Base-by-base conservation (phyloP, 176 grass and related monocot genomes). In the Eragrostis curvula region DNA sequence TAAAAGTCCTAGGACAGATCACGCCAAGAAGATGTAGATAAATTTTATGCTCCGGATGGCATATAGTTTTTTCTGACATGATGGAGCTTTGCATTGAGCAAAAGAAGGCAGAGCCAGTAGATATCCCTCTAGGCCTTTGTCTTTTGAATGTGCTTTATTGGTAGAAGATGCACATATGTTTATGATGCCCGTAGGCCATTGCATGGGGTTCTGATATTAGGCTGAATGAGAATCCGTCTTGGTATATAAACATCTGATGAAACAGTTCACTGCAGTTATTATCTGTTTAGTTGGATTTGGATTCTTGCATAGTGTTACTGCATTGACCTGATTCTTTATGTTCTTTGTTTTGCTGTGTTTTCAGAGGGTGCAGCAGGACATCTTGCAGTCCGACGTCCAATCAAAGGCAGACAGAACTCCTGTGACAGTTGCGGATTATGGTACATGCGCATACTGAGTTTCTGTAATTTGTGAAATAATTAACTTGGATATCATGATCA, bases 381-480 rank as follows among this genome's bases (percentile, higher is more conserved):
- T 98, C 39, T 80, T 80, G 85, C 89, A 95, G 63, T 95, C 92
- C 12, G 90, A 91, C 79, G 57, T 95, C 59, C 96, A 98, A 71
- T 91, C 96, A 5, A 98, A 98, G 79, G 66, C 87, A 1, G 92
- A 95, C 77, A 93, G 79, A 79, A 98, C 82, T 68, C 96, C 96
- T 45, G 96, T 98, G 6, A 98, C 96, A 42, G 89, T 98, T 10
- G 92, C 92, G 6, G 96, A 98, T 86, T 98, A 98, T 82, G 96
- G 96, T 95, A 93, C 29, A 20, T 72, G 27, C 20, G 45, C 0
- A 67, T 9, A 53, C 18, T n/a, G 9, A 81, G 45, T n/a, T 53
- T 41, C 30, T 55, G 13, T n/a, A 49, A 17, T 53, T 17, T 53
- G 41, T 25, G 66, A 1, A 66, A 65, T 44, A 6, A 50, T 50